Base-by-base conservation (phyloP, 805 yeast species). In the Candida ulmi region DNA sequence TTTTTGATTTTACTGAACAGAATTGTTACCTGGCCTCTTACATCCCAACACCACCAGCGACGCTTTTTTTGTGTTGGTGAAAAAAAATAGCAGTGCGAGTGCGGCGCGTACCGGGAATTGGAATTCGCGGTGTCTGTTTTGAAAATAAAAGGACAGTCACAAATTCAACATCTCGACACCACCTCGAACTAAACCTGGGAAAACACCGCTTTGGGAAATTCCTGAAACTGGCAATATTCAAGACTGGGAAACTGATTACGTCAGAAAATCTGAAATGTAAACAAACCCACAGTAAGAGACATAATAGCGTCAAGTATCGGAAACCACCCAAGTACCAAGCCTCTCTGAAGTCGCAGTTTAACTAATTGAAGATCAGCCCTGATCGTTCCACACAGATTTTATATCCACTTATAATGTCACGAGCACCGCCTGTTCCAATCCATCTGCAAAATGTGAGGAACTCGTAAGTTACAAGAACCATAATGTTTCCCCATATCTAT, bases 371-470 rank as follows among this genome's bases (percentile, higher is more conserved):
- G n/a, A n/a, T n/a, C 24, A 21, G 24, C 24, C 24, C 24, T 21
- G 24, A 7, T 21, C 9, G 24, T 7, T 21, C 24, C 24, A n/a
- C n/a, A n/a, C n/a, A n/a, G n/a, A n/a, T n/a, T 18, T 15, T 29
- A 31, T 15, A 5, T 5, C 12, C 17, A 35, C 26, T 12, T 11
- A 26, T 2, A 5, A 35, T 27, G 28, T 5, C 25, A 17, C 16
- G 6, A 18, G n/a, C 34, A 15, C 54, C 54, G 1, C 56, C 55
- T 11, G 33, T 35, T 2, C 56, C 54, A 11, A 53, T 55, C 6
- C 43, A 39, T 8, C 58, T 52, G 13, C 51, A 40, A 16, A 48
- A 41, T 17, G 32, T 45, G 4, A 35, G 55, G 11, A 47, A 52
- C 35, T 42, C 50, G 58, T 50, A 31, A 35, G 55, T 47, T 18